Evolutionary conservation across 208 protist species (phyloP).

Genomic region (Acanthamoeba royreba): DNA sequence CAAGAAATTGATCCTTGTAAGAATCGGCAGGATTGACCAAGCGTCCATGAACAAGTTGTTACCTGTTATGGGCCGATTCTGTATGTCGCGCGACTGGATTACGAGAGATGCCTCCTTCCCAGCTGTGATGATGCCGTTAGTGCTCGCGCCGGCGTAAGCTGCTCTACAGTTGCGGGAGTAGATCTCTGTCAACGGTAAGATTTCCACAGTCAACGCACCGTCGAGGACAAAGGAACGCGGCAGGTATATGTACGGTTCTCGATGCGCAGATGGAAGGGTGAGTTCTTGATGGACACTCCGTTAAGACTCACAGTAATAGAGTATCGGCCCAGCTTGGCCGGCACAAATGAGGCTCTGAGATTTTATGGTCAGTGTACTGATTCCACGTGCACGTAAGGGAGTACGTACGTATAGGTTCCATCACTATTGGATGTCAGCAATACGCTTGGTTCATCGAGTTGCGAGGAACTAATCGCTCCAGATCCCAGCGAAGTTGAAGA

Average conservation of each 20-base stretch:
- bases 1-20: background rate
- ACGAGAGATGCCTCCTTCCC: background rate
- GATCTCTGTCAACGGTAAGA: background rate
- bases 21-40: background rate
- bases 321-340: background rate
- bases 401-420: background rate
- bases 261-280: background rate
- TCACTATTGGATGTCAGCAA: background rate
- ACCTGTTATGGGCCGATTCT: slow-evolving; percentile 11
- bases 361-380: background rate
- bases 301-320: background rate
- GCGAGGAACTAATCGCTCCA: too few relatives aligned
- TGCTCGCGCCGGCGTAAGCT: background rate
- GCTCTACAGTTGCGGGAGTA: background rate
- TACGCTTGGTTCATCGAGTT: background rate
- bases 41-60: background rate
- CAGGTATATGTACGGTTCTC: background rate
- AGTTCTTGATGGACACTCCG: background rate
- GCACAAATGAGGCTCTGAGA: background rate
- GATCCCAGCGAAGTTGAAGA: background rate
- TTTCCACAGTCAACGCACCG: background rate
- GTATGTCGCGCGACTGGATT: background rate
- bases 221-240: background rate
- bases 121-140: background rate
- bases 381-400: background rate